Evolutionary conservation across 805 yeast genomes (phyloP), one percentile per base, ranked within the genome.

Genomic region (Sugiyamaella americana): DNA sequence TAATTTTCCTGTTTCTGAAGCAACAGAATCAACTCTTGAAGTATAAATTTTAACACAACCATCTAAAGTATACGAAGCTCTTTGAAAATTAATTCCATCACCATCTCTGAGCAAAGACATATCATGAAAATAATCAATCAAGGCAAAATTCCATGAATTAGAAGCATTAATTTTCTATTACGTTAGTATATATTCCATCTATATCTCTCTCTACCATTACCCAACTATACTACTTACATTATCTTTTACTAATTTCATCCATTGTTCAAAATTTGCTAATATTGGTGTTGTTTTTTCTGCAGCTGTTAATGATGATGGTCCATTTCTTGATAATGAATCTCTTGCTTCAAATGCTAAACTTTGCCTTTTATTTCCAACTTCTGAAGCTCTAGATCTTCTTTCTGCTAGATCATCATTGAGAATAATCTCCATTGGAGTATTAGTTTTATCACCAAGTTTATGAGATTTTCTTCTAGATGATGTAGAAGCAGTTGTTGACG

Each of bases 11-110:
- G 97, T 88, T 58, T 89, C 97, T 5, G 84, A 81, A 3, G 89
- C 94, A 0, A 87, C 95, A 0, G 95, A 84, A 58, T 89, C 97
- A 19, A 91, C 88, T 57, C 98, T 76, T 13, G 94, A 84, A 10
- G 89, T 79, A 61, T 91, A 91, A 44, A 91, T 87, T 67, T 88
- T 88, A 29, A 89, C 91, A 70, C 97, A 89, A 0, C 97, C 97
- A 58, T 89, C 97, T 19, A 91, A 69, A 0, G 97, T 87, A 2
- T 94, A 87, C 0, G 93, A 80, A 0, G 97, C 98, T 55, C 82
- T 79, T 62, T 87, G 96, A 63, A 91, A 89, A 62, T 88, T 87
- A 57, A 89, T 85, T 36, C 79, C 74, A 47, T 83, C 87, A 3
- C 87, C 83, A 44, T 83, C 94, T 54, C 78, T 75, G 40, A 86